Evolutionary conservation across 768 basidiomycete species (phyloP).

Genomic region (Calocybe cyanea): DNA sequence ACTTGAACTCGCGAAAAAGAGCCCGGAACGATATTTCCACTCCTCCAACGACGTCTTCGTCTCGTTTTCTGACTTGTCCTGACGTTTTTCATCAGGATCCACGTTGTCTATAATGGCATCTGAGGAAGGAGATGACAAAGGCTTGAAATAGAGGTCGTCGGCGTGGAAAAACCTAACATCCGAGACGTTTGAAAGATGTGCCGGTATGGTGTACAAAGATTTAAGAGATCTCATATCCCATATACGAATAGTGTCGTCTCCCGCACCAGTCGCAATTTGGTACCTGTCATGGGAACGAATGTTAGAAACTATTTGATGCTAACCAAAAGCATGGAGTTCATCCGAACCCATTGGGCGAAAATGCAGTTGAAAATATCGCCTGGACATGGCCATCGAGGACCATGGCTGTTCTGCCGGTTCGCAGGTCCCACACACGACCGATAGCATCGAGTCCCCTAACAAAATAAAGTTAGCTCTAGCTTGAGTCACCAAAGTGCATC

Average conservation of each 20-base stretch:
- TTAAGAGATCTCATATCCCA: conserved; percentile 97
- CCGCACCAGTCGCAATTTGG: conserved; percentile 95
- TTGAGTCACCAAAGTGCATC: background rate
- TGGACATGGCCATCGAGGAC: conserved; percentile 96
- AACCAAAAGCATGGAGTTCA: conserved; percentile 13
- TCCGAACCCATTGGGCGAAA: conserved; percentile 92
- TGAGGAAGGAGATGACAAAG: conserved; percentile 25
- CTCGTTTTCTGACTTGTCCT: conserved; percentile 35
- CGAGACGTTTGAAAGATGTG: conserved; percentile 91
- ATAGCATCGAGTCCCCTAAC: conserved; percentile 91
- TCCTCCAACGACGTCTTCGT: conserved; percentile 49
- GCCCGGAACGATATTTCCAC: conserved; percentile 78
- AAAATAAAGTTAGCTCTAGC: conserved; percentile 4
- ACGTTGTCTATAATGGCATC: conserved; percentile 50
- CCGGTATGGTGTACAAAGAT: conserved; percentile 94
- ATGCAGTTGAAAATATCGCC: conserved; percentile 85
- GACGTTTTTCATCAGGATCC: conserved; percentile 30
- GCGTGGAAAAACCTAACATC: conserved; percentile 93
- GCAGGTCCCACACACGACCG: conserved; percentile 94
- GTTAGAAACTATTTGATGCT: no score
- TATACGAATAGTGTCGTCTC: conserved; percentile 96
- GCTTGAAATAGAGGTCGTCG: conserved; percentile 48
- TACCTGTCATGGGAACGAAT: conserved; percentile 51
- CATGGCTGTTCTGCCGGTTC: conserved; percentile 95
- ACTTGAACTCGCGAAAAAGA: conserved; percentile 91